Percentiles rank a stretch among this genome's conserved stretches.
Evolutionary conservation across 805 yeast species (phyloP).

Genomic region (Debaryomyces castellii): DNA sequence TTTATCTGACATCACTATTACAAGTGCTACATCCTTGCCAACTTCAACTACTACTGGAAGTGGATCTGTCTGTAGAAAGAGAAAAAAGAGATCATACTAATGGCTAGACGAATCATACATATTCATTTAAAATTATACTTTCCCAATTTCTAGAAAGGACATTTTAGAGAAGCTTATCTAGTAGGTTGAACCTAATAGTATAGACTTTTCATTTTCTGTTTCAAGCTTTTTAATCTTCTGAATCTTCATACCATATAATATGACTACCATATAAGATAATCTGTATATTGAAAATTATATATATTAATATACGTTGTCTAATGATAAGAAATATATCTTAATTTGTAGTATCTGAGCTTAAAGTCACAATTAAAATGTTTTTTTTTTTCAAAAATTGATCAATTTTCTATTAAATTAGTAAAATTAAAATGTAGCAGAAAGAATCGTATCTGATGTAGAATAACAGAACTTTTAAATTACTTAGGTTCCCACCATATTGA

Average conservation of each 20-base stretch:
- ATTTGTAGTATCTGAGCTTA: too few relatives aligned
- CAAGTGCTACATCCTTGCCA: slow-evolving; percentile 18
- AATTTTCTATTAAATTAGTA: too few relatives aligned
- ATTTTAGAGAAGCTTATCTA: neutral
- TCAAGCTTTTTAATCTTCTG: neutral
- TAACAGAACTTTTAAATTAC: too few relatives aligned
- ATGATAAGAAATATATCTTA: too few relatives aligned
- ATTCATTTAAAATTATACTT: too few relatives aligned
- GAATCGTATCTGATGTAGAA: too few relatives aligned
- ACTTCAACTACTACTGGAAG: slow-evolving; percentile 13
- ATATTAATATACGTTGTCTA: neutral
- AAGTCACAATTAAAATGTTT: too few relatives aligned
- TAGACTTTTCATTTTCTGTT: neutral
- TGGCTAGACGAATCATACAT: slow-evolving; percentile 2
- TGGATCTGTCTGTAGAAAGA: slow-evolving; percentile 10
- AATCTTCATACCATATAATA: neutral
- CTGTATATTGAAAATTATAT: neutral
- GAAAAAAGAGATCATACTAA: slow-evolving; percentile 26
- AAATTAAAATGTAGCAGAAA: too few relatives aligned
- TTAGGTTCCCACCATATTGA: too few relatives aligned
- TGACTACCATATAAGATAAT: neutral
- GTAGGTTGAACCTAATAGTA: neutral
- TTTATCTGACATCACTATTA: slow-evolving; percentile 17
- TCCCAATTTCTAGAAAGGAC: neutral
- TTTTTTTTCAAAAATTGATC: too few relatives aligned